These are phyloP conservation scores for Maudiozyma turicensis DNA, from an alignment of 805 yeast species.

Conservation along the genomic window DNA sequence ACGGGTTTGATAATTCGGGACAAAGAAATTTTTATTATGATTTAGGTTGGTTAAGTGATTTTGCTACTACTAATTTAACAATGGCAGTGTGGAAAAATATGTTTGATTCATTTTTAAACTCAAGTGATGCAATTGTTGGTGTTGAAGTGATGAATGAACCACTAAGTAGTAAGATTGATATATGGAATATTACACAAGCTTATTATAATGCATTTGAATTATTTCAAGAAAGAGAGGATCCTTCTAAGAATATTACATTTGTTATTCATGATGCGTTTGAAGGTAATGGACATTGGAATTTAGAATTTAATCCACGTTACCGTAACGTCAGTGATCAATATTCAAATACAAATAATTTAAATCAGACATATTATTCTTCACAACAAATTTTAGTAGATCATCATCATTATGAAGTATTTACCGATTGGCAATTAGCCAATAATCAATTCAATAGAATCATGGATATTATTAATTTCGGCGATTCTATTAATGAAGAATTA, in stretches of 20 bases:
- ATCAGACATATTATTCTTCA: slow-evolving; percentile 35
- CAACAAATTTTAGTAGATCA: slow-evolving; percentile 68
- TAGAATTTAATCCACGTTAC: slow-evolving; percentile 30
- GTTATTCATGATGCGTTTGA: slow-evolving; percentile 62
- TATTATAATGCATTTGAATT: slow-evolving; percentile 27
- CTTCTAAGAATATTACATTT: slow-evolving; percentile 32
- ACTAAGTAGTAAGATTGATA: slow-evolving; percentile 39
- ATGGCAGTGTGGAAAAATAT: slow-evolving; percentile 41
- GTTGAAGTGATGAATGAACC: slow-evolving; percentile 70
- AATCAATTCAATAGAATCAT: slow-evolving; percentile 27
- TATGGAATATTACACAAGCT: slow-evolving; percentile 26
- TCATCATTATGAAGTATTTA: slow-evolving; percentile 85
- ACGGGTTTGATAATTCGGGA: slow-evolving; percentile 81
- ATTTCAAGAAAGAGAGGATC: slow-evolving; percentile 14
- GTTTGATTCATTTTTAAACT: slow-evolving; percentile 35
- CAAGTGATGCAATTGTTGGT: slow-evolving; percentile 45
- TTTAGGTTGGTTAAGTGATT: slow-evolving; percentile 35
- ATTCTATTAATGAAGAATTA: slow-evolving; percentile 26
- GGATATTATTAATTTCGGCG: slow-evolving; percentile 28
- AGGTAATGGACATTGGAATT: slow-evolving; percentile 46
- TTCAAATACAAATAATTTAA: slow-evolving; percentile 26
- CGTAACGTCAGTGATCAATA: slow-evolving; percentile 25
- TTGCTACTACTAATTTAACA: slow-evolving; percentile 38
- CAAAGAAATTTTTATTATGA: slow-evolving; percentile 36
- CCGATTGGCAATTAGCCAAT: slow-evolving; percentile 46